Evolutionary conservation across 2,329 filamentous ascomycete genomes (phyloP).

Genomic region (Aspergillus udagawae): DNA sequence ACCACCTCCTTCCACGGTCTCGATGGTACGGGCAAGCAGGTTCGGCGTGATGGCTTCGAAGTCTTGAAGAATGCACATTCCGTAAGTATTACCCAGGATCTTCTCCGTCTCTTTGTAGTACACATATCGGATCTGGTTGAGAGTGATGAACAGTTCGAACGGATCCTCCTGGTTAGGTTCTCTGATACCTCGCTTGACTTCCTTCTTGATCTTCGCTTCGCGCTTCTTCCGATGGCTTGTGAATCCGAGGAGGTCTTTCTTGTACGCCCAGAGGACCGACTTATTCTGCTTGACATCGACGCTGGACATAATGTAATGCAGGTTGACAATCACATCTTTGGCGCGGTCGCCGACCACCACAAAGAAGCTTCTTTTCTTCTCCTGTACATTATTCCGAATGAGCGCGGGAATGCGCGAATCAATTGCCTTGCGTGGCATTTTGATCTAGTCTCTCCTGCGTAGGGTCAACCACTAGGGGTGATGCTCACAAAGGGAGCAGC

Average conservation of each 20-base stretch:
- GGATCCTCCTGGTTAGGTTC: conserved; percentile 91
- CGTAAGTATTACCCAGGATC: conserved; percentile 95
- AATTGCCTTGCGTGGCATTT: conserved; percentile 53
- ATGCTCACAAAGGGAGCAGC: neutral
- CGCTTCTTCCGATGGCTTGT: conserved; percentile 97
- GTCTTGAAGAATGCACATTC: conserved; percentile 97
- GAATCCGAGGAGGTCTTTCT: conserved; percentile 93
- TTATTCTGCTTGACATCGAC: conserved; percentile 93
- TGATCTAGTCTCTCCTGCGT: conserved; percentile 6
- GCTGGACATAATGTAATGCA: conserved; percentile 88
- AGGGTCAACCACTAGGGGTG: neutral
- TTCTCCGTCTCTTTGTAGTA: conserved; percentile 99
- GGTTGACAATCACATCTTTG: conserved; percentile 94
- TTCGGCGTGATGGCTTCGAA: conserved; percentile 99
- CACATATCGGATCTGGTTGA: conserved; percentile 96
- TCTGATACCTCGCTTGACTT: conserved; percentile 89
- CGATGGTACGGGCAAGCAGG: conserved; percentile 85
- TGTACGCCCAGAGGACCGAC: conserved; percentile 96
- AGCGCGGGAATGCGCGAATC: conserved; percentile 88
- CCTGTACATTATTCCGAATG: conserved; percentile 82
- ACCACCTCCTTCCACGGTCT: conserved; percentile 95
- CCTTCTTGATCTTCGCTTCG: conserved; percentile 96
- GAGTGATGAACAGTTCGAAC: conserved; percentile 94
- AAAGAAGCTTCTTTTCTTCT: conserved; percentile 98
- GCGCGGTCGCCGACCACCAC: conserved; percentile 90